Conservation (phyloP, 352 stramenopile species). For the Phytophthora quininea region DNA sequence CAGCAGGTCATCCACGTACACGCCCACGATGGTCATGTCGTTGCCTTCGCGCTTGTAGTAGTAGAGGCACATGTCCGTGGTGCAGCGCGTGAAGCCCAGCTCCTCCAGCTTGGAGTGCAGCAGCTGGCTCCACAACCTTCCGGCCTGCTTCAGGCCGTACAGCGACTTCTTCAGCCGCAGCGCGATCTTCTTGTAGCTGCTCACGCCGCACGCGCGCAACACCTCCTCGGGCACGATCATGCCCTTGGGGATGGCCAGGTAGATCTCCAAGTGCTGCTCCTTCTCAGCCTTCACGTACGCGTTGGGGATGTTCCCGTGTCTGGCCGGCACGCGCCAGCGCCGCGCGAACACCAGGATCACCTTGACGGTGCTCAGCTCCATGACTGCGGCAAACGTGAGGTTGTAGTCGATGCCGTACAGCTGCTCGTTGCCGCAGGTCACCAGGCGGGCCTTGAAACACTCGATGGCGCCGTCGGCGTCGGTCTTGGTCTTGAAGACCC, state of each 20-base stretch:
- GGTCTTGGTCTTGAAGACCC: not conserved
- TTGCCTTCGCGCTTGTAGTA: not conserved
- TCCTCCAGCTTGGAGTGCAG: conserved; percentile 4
- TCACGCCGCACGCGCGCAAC: not conserved
- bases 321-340: conserved; percentile 14
- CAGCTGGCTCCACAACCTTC: conserved; percentile 2
- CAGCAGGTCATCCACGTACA: conserved; percentile 45
- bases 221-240: not conserved
- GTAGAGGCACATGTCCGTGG: not conserved
- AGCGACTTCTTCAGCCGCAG: not conserved
- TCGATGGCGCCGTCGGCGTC: conserved; percentile 14
- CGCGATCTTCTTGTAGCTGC: not conserved
- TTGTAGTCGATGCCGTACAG: conserved; percentile 20
- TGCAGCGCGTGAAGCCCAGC: not conserved
- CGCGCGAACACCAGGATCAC: conserved; percentile 2
- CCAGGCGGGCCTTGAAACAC: conserved; percentile 19
- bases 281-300: conserved; percentile 28
- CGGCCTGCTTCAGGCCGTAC: not conserved
- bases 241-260: conserved; percentile 17
- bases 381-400: conserved; percentile 26
- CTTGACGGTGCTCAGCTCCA: conserved; percentile 28
- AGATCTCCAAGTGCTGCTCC: conserved; percentile 28
- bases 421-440: conserved; percentile 22
- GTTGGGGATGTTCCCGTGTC: conserved; percentile 32
- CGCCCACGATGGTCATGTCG: conserved; percentile 12